Percentiles rank a stretch among this genome's conserved stretches.
phyloP scores from a whole-genome alignment of 2,329 filamentous ascomycete genomes.

The Fusarium hainanense region DNA sequence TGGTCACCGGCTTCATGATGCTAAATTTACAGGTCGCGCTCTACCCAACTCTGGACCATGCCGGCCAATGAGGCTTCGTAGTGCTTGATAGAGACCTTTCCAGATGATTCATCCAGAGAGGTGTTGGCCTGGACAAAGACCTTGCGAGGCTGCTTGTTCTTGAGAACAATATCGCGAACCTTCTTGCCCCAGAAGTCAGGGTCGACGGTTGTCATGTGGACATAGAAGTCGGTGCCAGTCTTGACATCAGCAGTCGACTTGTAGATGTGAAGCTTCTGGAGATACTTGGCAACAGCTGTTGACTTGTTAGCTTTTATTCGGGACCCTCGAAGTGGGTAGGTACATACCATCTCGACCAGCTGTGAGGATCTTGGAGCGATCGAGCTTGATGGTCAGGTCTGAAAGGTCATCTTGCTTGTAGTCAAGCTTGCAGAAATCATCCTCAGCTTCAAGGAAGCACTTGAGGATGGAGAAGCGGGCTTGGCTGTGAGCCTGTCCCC shows the following conservation, averaged over 20 bases:
- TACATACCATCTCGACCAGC: constrained; percentile 75
- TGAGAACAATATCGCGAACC: constrained; percentile 79
- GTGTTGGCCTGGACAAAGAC: constrained; percentile 97
- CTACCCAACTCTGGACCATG: constrained; percentile 84
- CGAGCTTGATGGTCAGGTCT: constrained; percentile 83
- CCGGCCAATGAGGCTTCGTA: constrained; percentile 85
- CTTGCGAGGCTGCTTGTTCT: constrained; percentile 84
- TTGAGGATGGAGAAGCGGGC: constrained; percentile 89
- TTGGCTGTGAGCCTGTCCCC: constrained; percentile 93
- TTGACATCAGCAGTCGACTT: constrained; percentile 89
- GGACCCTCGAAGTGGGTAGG: not conserved
- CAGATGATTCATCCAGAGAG: constrained; percentile 72
- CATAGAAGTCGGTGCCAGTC: constrained; percentile 82
- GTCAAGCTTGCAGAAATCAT: constrained; percentile 85
- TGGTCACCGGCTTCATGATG: constrained; percentile 11
- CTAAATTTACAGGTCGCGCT: constrained; percentile 62
- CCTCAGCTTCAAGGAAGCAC: constrained; percentile 86
- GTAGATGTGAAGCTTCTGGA: constrained; percentile 93
- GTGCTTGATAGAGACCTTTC: constrained; percentile 81
- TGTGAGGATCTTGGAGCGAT: constrained; percentile 86
- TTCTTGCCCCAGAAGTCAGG: constrained; percentile 84
- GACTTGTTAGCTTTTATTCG: constrained; percentile 38
- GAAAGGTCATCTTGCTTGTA: constrained; percentile 79
- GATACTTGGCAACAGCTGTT: constrained; percentile 80
- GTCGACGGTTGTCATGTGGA: constrained; percentile 84